Evolutionary conservation across 345 rosid species (phyloP), one percentile per base, ranked within the genome.

Genomic region (Arabis alpina): DNA sequence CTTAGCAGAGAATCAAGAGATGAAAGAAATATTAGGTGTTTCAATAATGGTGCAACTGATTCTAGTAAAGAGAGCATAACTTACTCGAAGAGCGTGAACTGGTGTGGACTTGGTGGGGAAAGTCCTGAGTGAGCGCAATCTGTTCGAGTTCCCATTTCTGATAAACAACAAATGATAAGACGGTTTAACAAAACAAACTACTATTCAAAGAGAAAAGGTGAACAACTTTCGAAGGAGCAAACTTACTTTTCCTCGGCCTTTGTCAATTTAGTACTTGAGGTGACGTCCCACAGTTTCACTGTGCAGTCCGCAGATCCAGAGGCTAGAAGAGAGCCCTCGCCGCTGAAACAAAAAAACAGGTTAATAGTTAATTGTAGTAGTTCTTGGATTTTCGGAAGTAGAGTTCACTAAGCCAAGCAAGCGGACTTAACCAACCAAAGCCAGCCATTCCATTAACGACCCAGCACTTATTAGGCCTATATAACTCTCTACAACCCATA

Each of bases 301-400:
- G 89, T 92, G 85, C 87, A 87, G 82, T 92, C 98, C 6, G 98
- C 99, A 51, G 99, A 92, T 68, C 99, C 98, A 53, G 99, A 91
- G 45, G 97, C 98, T 14, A 94, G 90, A 74, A 95, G 91, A 34
- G 92, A 82, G 36, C 99, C 97, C 84, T 95, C 99, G 59, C 90
- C 79, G 12, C 99, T 95, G 88, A 72, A 66, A 53, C 68, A 75
- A n/a, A 54, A 55, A 63, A 61, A 55, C 44, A 47, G 5, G 47
- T 50, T 42, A 58, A 16, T 64, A 2, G 12, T n/a, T 41, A 9
- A 13, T 5, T 44, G 13, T 53, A 37, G 16, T 42, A 27, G 14
- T 39, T 49, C 71, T 72, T 37, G 34, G 19, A 40, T 27, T 12
- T 24, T 44, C 3, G 11, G 36, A 61, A 54, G 13, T 54, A 9